phyloP scores from a whole-genome alignment of 257 asterid genomes.

The Solanum neorickii region DNA sequence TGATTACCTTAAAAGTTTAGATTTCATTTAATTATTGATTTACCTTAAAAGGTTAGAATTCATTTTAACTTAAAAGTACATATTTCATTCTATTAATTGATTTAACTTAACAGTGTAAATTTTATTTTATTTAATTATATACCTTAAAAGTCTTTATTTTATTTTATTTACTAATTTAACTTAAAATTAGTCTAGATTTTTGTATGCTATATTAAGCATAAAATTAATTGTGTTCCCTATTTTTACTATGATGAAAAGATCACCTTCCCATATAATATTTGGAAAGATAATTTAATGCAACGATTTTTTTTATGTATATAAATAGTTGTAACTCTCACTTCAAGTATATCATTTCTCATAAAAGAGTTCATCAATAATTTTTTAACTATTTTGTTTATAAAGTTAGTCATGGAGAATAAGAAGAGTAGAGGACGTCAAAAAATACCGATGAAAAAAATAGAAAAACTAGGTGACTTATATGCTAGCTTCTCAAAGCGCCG shows the following conservation, averaged over 20 bases:
- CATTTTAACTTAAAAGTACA: background rate
- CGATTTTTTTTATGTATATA: background rate
- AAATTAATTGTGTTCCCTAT: background rate
- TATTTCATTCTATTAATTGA: background rate
- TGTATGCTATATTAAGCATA: background rate
- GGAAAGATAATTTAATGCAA: background rate
- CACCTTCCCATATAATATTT: background rate
- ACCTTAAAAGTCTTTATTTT: background rate
- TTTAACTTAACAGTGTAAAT: background rate
- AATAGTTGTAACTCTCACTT: background rate
- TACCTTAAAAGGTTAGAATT: background rate
- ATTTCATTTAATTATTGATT: background rate
- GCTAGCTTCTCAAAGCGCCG: slow-evolving; percentile 32
- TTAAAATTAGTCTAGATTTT: background rate
- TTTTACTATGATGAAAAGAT: background rate
- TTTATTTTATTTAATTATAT: too few species aligned
- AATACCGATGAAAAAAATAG: slow-evolving; percentile 6
- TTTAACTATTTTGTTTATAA: background rate
- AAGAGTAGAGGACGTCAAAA: background rate
- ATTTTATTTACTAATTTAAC: background rate
- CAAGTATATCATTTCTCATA: background rate
- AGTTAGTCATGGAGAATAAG: slow-evolving; percentile 1
- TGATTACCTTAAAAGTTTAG: background rate
- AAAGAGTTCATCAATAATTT: background rate
- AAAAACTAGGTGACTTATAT: slow-evolving; percentile 9